phyloP scores from a whole-genome alignment of 805 yeast species.

The Nakazawaea ernobii region DNA sequence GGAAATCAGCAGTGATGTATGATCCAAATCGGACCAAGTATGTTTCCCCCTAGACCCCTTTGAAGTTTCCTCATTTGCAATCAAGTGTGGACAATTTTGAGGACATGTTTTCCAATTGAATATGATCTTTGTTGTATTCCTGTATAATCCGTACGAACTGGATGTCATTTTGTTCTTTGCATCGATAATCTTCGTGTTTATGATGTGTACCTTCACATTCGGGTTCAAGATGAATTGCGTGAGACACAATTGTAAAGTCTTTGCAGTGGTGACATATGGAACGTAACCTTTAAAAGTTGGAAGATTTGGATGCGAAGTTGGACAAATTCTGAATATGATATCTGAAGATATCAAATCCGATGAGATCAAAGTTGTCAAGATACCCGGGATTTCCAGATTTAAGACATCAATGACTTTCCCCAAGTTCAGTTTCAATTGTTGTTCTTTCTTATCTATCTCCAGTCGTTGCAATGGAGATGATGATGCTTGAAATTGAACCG shows the following conservation, averaged over 20 bases:
- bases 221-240: constrained; percentile 54
- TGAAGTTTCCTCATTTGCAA: constrained; percentile 25
- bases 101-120: constrained; percentile 55
- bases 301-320: constrained; percentile 45
- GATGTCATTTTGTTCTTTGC: constrained; percentile 15
- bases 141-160: constrained; percentile 13
- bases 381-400: constrained; percentile 40
- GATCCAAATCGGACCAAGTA: constrained; percentile 31
- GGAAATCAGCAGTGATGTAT: constrained; percentile 15
- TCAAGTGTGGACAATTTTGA: constrained; percentile 45
- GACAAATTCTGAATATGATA: constrained; percentile 50
- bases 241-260: constrained; percentile 47
- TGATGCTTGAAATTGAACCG: background rate
- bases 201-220: constrained; percentile 46
- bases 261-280: constrained; percentile 51
- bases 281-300: constrained; percentile 53
- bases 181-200: constrained; percentile 28
- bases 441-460: constrained; percentile 13
- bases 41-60: constrained; percentile 35
- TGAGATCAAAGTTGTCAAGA: constrained; percentile 42
- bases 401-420: constrained; percentile 49
- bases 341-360: constrained; percentile 36
- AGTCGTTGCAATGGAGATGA: constrained; percentile 1
- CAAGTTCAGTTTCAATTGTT: constrained; percentile 40
- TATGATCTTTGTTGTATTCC: constrained; percentile 41